Evolutionary conservation across 2,329 filamentous ascomycete genomes (phyloP).

Genomic region (Penicillium sp.): DNA sequence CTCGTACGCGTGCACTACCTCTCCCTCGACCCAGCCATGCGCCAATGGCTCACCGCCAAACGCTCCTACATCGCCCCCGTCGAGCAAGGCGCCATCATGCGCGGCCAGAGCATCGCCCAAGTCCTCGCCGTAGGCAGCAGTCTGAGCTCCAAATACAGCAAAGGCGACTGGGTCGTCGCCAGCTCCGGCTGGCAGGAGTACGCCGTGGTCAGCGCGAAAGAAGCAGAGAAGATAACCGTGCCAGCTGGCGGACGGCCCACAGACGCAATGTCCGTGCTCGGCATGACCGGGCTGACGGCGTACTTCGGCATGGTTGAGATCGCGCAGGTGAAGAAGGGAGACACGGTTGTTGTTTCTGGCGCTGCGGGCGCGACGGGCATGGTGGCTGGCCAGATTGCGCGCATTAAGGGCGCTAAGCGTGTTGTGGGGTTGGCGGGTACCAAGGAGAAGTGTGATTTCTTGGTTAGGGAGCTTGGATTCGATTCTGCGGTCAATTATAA

Average conservation of each 20-base stretch:
- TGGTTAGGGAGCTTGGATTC: conserved; percentile 57
- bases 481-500: conserved; percentile 64
- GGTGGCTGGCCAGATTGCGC: conserved; percentile 69
- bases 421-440: conserved; percentile 60
- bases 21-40: conserved; percentile 67
- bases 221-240: conserved; percentile 39
- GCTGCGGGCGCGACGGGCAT: conserved; percentile 71
- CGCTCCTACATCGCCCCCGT: conserved; percentile 62
- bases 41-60: conserved; percentile 56
- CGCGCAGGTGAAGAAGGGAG: conserved; percentile 57
- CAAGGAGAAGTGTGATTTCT: conserved; percentile 59
- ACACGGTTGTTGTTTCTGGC: conserved; percentile 68
- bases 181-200: conserved; percentile 59
- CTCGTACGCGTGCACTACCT: conserved; percentile 55
- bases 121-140: conserved; percentile 50
- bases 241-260: conserved; percentile 44
- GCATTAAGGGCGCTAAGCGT: conserved; percentile 55
- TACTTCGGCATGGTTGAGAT: conserved; percentile 66
- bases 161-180: conserved; percentile 45
- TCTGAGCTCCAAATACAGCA: conserved; percentile 22
- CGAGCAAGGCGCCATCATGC: conserved; percentile 60
- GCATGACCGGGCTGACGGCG: conserved; percentile 63
- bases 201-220: conserved; percentile 49
- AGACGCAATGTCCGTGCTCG: conserved; percentile 55
- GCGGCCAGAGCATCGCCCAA: conserved; percentile 52